phyloP scores from a whole-genome alignment of 345 rosid species.

The Cardamine resedifolia region DNA sequence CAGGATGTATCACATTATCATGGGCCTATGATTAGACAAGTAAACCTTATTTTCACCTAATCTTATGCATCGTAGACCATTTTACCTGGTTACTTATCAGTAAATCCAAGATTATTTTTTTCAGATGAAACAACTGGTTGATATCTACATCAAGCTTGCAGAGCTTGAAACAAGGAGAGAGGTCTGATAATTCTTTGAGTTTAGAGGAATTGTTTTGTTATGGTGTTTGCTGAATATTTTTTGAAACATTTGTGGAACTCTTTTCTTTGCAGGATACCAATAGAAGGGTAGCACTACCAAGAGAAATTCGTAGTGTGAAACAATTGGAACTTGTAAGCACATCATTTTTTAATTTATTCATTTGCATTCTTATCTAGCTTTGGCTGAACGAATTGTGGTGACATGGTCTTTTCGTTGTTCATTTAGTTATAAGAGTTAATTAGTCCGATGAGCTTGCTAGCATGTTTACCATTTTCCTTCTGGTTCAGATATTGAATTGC shows the following conservation, averaged over 20 bases:
- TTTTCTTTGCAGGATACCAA: slow-evolving; percentile 63
- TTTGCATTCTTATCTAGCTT: slow-evolving; percentile 26
- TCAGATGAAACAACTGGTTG: slow-evolving; percentile 96
- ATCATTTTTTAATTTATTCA: background rate
- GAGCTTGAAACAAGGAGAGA: slow-evolving; percentile 95
- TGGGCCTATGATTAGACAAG: slow-evolving; percentile 79
- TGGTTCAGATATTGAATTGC: background rate
- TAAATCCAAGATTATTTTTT: slow-evolving; percentile 14
- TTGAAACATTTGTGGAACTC: slow-evolving; percentile 20
- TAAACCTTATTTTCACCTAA: slow-evolving; percentile 30
- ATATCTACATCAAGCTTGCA: slow-evolving; percentile 91
- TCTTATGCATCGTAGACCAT: slow-evolving; percentile 18
- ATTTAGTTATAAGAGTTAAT: slow-evolving; percentile 1
- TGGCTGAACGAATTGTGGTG: background rate
- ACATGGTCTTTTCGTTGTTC: background rate
- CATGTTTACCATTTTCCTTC: slow-evolving; percentile 13
- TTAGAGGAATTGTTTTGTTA: slow-evolving; percentile 7
- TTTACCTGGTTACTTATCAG: slow-evolving; percentile 5
- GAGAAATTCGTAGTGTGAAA: slow-evolving; percentile 84
- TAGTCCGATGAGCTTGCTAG: slow-evolving; percentile 11
- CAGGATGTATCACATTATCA: slow-evolving; percentile 66
- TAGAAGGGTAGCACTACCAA: slow-evolving; percentile 64
- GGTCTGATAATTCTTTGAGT: slow-evolving; percentile 48
- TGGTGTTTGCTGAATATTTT: slow-evolving; percentile 18
- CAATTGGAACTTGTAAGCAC: slow-evolving; percentile 81